Evolutionary conservation across 164 flowering plant species (phyloP).

Genomic region (Stephania yunnanensis): DNA sequence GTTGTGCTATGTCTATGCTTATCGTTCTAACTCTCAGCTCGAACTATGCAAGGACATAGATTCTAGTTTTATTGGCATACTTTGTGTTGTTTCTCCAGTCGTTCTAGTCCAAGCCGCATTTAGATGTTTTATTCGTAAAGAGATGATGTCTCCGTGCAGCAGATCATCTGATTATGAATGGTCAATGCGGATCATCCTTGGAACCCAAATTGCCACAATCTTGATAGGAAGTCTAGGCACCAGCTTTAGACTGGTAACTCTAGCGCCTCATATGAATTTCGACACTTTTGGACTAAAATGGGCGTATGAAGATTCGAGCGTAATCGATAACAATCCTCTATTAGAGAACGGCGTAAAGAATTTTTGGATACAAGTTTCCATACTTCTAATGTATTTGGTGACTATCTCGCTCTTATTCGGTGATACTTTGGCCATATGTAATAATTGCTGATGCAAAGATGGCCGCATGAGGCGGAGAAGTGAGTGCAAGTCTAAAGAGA

Average conservation of each 20-base stretch:
- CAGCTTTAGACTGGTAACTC: not conserved
- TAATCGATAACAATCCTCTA: not conserved
- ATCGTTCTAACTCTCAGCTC: not conserved
- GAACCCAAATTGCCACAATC: not conserved
- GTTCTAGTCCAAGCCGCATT: not conserved
- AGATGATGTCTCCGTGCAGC: not conserved
- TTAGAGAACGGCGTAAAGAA: too few relatives aligned
- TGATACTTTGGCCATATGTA: too few relatives aligned
- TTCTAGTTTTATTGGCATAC: not conserved
- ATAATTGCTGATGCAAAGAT: too few relatives aligned
- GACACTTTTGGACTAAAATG: not conserved
- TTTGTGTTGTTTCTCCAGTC: not conserved
- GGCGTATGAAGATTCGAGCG: not conserved
- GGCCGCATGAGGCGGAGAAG: too few relatives aligned
- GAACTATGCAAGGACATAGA: not conserved
- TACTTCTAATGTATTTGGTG: too few relatives aligned
- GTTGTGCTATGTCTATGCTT: not conserved
- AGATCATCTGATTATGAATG: not conserved
- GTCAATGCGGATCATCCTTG: too few relatives aligned
- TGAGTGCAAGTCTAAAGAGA: too few relatives aligned
- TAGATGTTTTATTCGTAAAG: not conserved
- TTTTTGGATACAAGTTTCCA: too few relatives aligned
- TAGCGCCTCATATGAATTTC: not conserved
- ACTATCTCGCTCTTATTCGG: too few relatives aligned
- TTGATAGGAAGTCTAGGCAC: not conserved